Evolutionary conservation across 179 eudicot genomes (phyloP).

Genomic region (Camellia oleifera): DNA sequence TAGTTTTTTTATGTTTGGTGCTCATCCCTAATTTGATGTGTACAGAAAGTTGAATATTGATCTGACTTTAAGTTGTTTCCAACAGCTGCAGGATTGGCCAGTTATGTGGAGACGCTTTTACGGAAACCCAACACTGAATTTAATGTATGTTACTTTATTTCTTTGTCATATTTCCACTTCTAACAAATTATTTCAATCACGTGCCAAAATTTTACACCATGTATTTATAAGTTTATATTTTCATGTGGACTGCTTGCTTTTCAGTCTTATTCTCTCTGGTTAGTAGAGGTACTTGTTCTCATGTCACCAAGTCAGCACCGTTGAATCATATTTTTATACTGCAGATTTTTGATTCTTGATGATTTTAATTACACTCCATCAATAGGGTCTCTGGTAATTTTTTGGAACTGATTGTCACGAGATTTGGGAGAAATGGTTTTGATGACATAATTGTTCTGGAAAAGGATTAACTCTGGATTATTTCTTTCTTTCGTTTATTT

Average conservation of each 20-base stretch:
- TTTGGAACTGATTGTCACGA: not conserved
- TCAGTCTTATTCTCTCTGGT: not conserved
- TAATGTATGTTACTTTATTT: conserved; percentile 40
- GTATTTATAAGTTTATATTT: not conserved
- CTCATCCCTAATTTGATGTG: not conserved
- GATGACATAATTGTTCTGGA: not conserved
- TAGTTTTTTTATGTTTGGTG: not conserved
- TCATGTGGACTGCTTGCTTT: not conserved
- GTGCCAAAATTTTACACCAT: not conserved
- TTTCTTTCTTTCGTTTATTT: no score
- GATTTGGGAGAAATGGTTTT: not conserved
- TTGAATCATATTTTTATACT: not conserved
- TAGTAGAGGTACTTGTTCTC: not conserved
- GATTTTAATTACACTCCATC: not conserved
- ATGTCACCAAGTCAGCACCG: not conserved
- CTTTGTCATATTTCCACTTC: not conserved
- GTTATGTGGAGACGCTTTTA: conserved; percentile 68
- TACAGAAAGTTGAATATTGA: not conserved
- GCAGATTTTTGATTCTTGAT: not conserved
- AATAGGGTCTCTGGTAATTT: not conserved
- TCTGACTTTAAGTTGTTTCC: conserved; percentile 15
- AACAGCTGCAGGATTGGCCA: conserved; percentile 88
- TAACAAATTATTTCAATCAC: not conserved
- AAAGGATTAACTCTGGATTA: not conserved
- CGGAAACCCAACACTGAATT: conserved; percentile 75